A percentile compares a stretch with the other conserved stretches of the same genome.
These are phyloP conservation scores for Suhomyces bolitotheri DNA, from an alignment of 1,139 yeast species.

Conservation along the genomic window DNA sequence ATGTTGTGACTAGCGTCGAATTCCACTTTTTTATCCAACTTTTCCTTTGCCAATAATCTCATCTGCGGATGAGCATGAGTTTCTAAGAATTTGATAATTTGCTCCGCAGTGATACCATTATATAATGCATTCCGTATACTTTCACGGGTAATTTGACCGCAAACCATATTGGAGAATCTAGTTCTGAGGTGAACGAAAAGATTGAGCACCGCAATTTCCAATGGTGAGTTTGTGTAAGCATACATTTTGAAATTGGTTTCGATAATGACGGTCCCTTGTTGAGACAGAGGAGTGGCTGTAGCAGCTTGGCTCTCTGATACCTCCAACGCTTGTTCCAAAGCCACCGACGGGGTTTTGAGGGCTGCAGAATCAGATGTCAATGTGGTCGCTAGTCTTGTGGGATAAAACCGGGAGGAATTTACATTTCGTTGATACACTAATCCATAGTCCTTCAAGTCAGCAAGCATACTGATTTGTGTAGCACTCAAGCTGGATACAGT, in stretches of 20 bases:
- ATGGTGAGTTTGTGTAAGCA: conserved; percentile 92
- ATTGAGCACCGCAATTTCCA: conserved; percentile 90
- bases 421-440: conserved; percentile 75
- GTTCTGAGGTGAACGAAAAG: conserved; percentile 82
- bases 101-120: conserved; percentile 95
- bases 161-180: conserved; percentile 87
- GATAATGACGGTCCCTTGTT: conserved; percentile 71
- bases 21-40: conserved; percentile 63
- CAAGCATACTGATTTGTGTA: conserved; percentile 84
- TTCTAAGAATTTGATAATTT: conserved; percentile 82
- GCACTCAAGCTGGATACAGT: conserved; percentile 68
- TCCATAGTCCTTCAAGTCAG: conserved; percentile 90
- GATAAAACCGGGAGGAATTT: conserved; percentile 70
- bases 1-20: conserved; percentile 60
- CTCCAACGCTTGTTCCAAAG: conserved; percentile 60
- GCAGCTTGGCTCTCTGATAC: conserved; percentile 28
- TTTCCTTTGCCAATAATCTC: conserved; percentile 70
- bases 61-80: conserved; percentile 95
- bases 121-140: conserved; percentile 79
- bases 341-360: conserved; percentile 67
- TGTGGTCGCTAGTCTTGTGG: conserved; percentile 88
- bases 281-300: conserved; percentile 17
- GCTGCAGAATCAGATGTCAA: conserved; percentile 81
- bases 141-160: conserved; percentile 91
- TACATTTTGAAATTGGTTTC: conserved; percentile 93